Percentiles rank a stretch among this genome's conserved stretches.
These are phyloP conservation scores for Pinus tabuliformis DNA, from an alignment of 75 land plant genomes.

Conservation along the genomic window DNA sequence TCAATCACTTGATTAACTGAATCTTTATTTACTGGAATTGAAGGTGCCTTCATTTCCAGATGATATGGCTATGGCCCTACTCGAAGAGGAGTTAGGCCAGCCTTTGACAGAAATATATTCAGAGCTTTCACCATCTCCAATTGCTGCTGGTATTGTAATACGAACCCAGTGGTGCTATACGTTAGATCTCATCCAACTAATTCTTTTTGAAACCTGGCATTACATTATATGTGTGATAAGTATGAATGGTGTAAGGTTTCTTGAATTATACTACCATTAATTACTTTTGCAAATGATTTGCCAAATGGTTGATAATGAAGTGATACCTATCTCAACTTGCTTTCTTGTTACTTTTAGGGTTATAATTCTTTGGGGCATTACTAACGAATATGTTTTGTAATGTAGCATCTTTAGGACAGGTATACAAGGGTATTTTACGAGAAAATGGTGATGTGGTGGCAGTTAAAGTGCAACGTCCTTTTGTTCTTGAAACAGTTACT, in stretches of 20 bases:
- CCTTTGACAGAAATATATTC: conserved; percentile 93
- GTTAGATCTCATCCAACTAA: not conserved
- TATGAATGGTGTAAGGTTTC: not conserved
- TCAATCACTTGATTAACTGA: not conserved
- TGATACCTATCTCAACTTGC: not conserved
- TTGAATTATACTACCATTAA: not conserved
- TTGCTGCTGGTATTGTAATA: conserved; percentile 86
- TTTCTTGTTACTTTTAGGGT: not conserved
- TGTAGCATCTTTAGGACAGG: conserved; percentile 98
- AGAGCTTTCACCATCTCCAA: conserved; percentile 94
- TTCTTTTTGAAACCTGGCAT: not conserved
- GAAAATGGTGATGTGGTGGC: conserved; percentile 98
- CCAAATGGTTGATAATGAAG: not conserved
- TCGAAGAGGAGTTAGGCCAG: conserved; percentile 88
- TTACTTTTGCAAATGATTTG: not conserved
- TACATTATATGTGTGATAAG: not conserved
- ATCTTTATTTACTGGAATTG: conserved; percentile 15
- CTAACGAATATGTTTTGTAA: conserved; percentile 3
- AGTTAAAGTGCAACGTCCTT: conserved; percentile 98
- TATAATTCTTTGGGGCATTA: conserved; percentile 1
- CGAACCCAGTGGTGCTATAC: not conserved
- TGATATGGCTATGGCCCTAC: conserved; percentile 94
- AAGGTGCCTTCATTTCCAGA: conserved; percentile 99
- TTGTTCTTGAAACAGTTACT: conserved; percentile 98
- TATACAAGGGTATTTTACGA: conserved; percentile 87